Evolutionary conservation across 2,329 filamentous ascomycete genomes (phyloP).

Genomic region (Emergomyces pasteurianus): DNA sequence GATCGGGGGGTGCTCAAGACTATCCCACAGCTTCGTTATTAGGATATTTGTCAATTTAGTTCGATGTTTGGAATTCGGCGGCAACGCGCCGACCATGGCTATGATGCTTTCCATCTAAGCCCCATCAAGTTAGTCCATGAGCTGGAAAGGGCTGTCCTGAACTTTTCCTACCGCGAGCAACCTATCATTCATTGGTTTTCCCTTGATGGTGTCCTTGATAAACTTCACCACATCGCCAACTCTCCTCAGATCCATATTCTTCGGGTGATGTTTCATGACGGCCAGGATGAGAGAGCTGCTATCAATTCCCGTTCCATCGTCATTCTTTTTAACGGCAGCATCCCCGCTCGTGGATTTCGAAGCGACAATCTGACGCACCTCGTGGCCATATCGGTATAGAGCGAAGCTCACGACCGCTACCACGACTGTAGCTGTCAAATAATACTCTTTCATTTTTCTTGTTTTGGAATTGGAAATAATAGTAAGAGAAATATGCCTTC

Average conservation of each 20-base stretch:
- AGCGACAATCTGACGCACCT: background rate
- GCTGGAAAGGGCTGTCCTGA: background rate
- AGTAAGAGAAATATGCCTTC: background rate
- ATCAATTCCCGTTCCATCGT: constrained; percentile 1
- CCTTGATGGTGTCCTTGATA: constrained; percentile 1
- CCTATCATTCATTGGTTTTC: constrained; percentile 6
- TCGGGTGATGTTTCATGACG: constrained; percentile 4
- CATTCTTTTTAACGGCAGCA: background rate
- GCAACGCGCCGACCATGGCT: constrained; percentile 16
- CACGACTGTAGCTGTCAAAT: background rate
- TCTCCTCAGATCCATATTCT: constrained; percentile 4
- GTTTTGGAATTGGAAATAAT: background rate
- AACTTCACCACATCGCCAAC: constrained; percentile 2
- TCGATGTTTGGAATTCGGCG: constrained; percentile 12
- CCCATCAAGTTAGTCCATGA: background rate
- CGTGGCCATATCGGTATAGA: constrained; percentile 1
- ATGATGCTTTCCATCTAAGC: constrained; percentile 18
- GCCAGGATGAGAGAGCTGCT: constrained; percentile 1
- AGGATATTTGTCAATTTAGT: constrained; percentile 16
- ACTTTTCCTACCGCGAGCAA: constrained; percentile 2
- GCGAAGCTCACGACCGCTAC: background rate
- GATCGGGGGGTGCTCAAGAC: constrained; percentile 22
- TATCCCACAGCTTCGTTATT: constrained; percentile 21
- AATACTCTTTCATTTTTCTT: background rate
- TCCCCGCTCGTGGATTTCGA: background rate